These are phyloP conservation scores for Hemisphaericaspora lyxosophila DNA, from an alignment of 1,139 yeast genomes.

Conservation along the genomic window DNA sequence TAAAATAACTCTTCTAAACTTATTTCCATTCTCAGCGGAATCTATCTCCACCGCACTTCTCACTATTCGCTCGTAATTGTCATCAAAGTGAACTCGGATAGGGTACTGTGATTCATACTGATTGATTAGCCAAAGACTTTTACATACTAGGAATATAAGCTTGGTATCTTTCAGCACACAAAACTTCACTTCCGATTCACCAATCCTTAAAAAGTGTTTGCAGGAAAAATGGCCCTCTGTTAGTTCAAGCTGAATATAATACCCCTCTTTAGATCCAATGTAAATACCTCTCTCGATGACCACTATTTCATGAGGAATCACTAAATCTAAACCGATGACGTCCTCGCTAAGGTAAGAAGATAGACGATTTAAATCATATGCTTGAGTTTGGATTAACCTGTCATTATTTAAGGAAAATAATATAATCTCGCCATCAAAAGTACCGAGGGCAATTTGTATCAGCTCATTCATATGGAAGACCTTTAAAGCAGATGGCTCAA, in stretches of 20 bases:
- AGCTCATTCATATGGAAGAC: slow-evolving; percentile 7
- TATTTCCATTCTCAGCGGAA: not conserved
- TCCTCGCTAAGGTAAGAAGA: slow-evolving; percentile 8
- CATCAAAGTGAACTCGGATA: slow-evolving; percentile 40
- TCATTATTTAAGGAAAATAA: not conserved
- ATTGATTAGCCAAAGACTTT: slow-evolving; percentile 45
- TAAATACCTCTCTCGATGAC: slow-evolving; percentile 12
- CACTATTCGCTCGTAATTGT: slow-evolving; percentile 27
- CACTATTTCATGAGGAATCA: slow-evolving; percentile 23
- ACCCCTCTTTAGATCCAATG: slow-evolving; percentile 36
- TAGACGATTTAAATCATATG: slow-evolving; percentile 6
- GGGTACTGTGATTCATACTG: slow-evolving; percentile 35
- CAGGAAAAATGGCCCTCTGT: slow-evolving; percentile 13
- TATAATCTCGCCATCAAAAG: slow-evolving; percentile 19
- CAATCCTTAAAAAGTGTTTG: slow-evolving; percentile 21
- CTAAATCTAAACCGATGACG: slow-evolving; percentile 6
- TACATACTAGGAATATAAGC: slow-evolving; percentile 31
- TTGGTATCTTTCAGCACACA: slow-evolving; percentile 19
- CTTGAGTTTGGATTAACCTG: not conserved
- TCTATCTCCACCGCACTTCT: slow-evolving; percentile 16
- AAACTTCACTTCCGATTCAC: slow-evolving; percentile 21
- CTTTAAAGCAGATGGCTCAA: slow-evolving; percentile 22
- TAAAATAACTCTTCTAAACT: slow-evolving; percentile 27
- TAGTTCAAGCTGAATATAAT: slow-evolving; percentile 18
- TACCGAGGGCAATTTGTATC: slow-evolving; percentile 17